Evolutionary conservation across 257 asterid genomes (phyloP), one percentile per base, ranked within the genome.

Genomic region (Hygrophila difformis): DNA sequence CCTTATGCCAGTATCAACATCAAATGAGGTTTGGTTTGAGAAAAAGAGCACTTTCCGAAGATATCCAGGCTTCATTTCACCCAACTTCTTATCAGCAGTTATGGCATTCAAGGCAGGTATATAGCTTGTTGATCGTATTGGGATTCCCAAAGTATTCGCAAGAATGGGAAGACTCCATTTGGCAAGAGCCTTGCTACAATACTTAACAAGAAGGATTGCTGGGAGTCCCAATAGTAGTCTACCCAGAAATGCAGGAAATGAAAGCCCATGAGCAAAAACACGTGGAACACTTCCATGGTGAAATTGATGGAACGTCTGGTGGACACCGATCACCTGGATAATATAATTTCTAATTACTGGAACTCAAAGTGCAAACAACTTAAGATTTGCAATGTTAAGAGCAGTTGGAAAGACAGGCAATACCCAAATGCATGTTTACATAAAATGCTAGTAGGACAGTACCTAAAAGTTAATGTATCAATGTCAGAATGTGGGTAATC

Each of bases 1-100:
- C 79, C 96, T 80, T 57, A 86, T 86, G 65, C 99, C 94, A 5
- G 96, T 86, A 66, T 86, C 96, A 21, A 91, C 82, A 50, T 91
- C 95, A 44, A 76, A 82, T 3, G 77, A 68, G 24, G 74, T 71
- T 59, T 82, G 89, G 31, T 51, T 62, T 40, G 87, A 73, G 67
- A 82, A 81, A 57, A 74, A 67, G 16, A 74, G 62, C 10, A 77
- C 38, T 57, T 70, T 89, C 49, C 70, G 93, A 60, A 79, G 42
- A 74, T 71, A 82, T 51, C 98, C 83, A 14, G 72, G 91, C 71
- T 76, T 89, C 26, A 49, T 56, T 39, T 66, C 72, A 12, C 60
- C 84, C 0, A 73, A 61, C 56, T 71, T 79, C 64, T 71, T 77
- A 51, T 65, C 63, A 10, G 71, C 41, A 5, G 80, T 19, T 10